phyloP scores from a whole-genome alignment of 208 protist genomes.

The Angomonas deanei region DNA sequence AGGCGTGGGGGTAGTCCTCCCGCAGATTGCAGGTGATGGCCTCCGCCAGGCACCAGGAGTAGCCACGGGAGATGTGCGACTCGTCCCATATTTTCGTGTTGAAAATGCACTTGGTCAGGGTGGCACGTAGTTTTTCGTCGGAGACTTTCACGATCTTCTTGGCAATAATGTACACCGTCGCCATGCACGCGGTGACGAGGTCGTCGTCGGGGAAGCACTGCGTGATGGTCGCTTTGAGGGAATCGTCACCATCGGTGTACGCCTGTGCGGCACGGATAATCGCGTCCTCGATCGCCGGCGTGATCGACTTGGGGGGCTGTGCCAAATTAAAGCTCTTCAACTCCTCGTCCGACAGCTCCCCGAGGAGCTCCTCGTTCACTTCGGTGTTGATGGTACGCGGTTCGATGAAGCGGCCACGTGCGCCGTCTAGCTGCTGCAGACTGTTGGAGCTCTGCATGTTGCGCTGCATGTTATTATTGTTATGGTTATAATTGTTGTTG shows the following conservation, averaged over 20 bases:
- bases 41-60: conserved; percentile 73
- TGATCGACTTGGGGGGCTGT: conserved; percentile 54
- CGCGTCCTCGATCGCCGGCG: conserved; percentile 32
- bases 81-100: conserved; percentile 32
- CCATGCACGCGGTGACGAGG: conserved; percentile 23
- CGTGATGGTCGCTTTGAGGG: not conserved
- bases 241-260: not conserved
- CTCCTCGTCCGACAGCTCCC: conserved; percentile 49
- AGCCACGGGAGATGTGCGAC: conserved; percentile 55
- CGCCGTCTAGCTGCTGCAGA: not conserved
- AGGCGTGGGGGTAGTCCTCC: conserved; percentile 69
- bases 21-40: conserved; percentile 45
- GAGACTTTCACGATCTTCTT: conserved; percentile 40
- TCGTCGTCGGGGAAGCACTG: not conserved
- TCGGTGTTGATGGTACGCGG: conserved; percentile 9
- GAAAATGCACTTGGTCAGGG: conserved; percentile 5
- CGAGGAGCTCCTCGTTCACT: not conserved
- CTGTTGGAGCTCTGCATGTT: conserved; percentile 13
- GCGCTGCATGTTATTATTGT: conserved; percentile 17
- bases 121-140: conserved; percentile 38
- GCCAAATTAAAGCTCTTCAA: conserved; percentile 60
- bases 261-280: conserved; percentile 34
- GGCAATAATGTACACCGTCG: conserved; percentile 55
- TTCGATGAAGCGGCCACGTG: conserved; percentile 6
- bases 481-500: conserved; percentile 10